Evolutionary conservation across 352 stramenopile species (phyloP).

Genomic region (Phytophthora megakarya): DNA sequence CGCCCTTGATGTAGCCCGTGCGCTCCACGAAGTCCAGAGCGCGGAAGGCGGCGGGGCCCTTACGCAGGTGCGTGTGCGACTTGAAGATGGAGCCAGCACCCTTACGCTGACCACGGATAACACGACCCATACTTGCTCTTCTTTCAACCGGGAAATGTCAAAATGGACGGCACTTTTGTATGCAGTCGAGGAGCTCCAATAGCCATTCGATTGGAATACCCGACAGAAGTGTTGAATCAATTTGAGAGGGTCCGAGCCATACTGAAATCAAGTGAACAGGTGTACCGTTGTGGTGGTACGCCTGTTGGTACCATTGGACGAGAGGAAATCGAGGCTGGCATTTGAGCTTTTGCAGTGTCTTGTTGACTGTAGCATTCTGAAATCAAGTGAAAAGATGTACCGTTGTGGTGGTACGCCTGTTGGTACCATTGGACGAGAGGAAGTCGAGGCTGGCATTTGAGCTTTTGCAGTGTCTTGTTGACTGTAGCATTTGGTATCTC

Average conservation of each 20-base stretch:
- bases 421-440: too few relatives aligned
- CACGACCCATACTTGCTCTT: conserved; percentile 78
- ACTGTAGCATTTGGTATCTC: conserved; percentile 86
- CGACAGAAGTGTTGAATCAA: conserved; percentile 6
- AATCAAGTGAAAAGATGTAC: conserved; percentile 7
- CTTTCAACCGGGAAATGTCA: conserved; percentile 76
- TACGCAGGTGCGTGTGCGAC: conserved; percentile 83
- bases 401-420: too few relatives aligned
- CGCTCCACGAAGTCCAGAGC: conserved; percentile 92
- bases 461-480: conserved; percentile 18
- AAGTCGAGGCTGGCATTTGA: too few relatives aligned
- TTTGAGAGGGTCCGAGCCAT: neutral
- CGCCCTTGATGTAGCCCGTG: conserved; percentile 98
- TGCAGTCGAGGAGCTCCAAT: neutral
- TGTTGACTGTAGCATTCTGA: conserved; percentile 27
- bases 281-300: too few relatives aligned
- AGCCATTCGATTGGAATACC: conserved; percentile 22
- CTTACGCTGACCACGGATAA: conserved; percentile 91
- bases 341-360: conserved; percentile 25
- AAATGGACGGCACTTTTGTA: conserved; percentile 40
- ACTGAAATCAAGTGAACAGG: conserved; percentile 10
- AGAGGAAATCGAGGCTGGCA: too few relatives aligned
- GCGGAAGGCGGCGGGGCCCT: conserved; percentile 77
- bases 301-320: too few relatives aligned
- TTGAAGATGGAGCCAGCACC: conserved; percentile 85